Evolutionary conservation across 1,139 yeast species (phyloP), one percentile per base, ranked within the genome.

Genomic region (Protomyces macrosporus): DNA sequence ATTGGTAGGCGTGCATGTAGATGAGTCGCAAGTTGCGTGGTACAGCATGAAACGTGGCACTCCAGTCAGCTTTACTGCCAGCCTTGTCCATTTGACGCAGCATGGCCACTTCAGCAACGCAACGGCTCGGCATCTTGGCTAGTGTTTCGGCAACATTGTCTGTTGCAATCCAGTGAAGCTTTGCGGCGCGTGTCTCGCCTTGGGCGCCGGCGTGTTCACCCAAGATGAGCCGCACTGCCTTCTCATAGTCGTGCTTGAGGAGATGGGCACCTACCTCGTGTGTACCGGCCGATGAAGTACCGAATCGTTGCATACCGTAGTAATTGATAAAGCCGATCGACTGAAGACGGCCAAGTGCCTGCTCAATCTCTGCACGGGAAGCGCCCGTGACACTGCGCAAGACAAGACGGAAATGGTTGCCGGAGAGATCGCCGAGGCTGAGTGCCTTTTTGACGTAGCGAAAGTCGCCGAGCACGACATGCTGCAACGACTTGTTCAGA

Each of bases 1-100:
- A 90, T 76, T 95, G 98, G 73, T 95, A 95, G 1, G 98, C 96
- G 76, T 95, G 99, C 1, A 87, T 96, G 73, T 95, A 95, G 95
- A 95, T 93, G 67, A 90, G 84, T 72, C 97, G 81, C 72, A 95
- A 79, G 73, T 91, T 91, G 74, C 97, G 83, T 52, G 98, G 98
- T 69, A 95, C 88, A 66, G 60, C 52, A 16, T 65, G 86, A 60
- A 95, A 81, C n/a, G 95, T 93, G 69, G 83, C 84, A 71, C 88
- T 84, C 72, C 86, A 87, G 58, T 79, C 77, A 32, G 75, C 81
- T 12, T 78, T 79, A 48, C 76, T 77, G 67, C 79, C 63, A 16
- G 56, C 32, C 50, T 62, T 80, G 39, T 68, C 67, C 63, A 95
- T 79, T 7, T 83, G 81, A 66, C 81, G 80, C 70, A 95, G 79